These are phyloP conservation scores for Diaporthe aspalathi DNA, from an alignment of 2,329 filamentous ascomycete species.

Conservation along the genomic window DNA sequence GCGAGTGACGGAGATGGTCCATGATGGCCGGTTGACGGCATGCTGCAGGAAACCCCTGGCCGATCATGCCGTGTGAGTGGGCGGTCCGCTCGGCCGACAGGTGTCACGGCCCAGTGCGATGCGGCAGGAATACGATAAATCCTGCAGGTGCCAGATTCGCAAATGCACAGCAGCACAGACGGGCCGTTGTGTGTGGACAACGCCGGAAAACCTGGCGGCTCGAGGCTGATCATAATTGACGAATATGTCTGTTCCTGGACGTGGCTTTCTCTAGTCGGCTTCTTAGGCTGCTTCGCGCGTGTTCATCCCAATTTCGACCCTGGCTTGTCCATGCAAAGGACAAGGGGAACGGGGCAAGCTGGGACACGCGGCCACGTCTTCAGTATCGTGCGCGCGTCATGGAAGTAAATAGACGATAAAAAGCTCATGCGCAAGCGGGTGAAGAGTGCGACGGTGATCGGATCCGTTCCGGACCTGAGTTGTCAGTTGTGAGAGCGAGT, in stretches of 20 bases:
- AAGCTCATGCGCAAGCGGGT: background rate
- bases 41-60: slow-evolving; percentile 18
- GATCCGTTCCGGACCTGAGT: background rate
- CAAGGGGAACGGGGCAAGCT: no score
- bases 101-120: background rate
- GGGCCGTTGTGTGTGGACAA: background rate
- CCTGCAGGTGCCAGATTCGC: slow-evolving; percentile 1
- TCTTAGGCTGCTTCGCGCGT: background rate
- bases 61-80: background rate
- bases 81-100: slow-evolving; percentile 26
- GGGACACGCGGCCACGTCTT: no score
- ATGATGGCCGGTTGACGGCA: slow-evolving; percentile 26
- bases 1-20: background rate
- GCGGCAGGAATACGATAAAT: background rate
- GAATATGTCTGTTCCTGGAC: slow-evolving; percentile 20
- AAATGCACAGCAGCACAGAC: slow-evolving; percentile 1
- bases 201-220: background rate
- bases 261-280: slow-evolving; percentile 14
- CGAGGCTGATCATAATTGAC: background rate
- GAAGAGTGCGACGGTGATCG: slow-evolving; percentile 15
- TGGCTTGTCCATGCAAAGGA: slow-evolving; percentile 8
- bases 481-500: slow-evolving; percentile 2
- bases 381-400: no score
- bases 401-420: background rate
- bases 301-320: slow-evolving; percentile 31